Conservation (phyloP, 2,329 filamentous ascomycete species). For the Aspergillus pseudonomiae region DNA sequence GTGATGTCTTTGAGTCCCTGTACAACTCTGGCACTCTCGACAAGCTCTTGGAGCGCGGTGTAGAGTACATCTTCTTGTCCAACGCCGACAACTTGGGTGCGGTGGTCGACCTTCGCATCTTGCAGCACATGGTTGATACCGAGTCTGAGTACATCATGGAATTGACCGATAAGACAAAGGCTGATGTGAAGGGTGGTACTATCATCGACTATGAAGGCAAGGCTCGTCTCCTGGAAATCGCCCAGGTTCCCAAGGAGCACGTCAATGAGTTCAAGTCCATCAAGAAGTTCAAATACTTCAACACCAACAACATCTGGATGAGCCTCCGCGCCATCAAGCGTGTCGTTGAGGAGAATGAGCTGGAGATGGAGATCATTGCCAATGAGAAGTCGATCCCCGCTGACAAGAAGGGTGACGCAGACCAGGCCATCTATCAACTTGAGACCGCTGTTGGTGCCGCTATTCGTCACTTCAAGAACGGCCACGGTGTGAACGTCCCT, state of each 20-base stretch:
- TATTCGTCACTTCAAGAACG: slow-evolving; percentile 98
- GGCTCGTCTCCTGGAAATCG: slow-evolving; percentile 95
- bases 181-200: slow-evolving; percentile 99
- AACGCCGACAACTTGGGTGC: slow-evolving; percentile 99
- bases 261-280: slow-evolving; percentile 99
- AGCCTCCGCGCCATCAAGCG: slow-evolving; percentile 97
- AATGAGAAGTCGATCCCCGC: slow-evolving; percentile 98
- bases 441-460: slow-evolving; percentile 98
- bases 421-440: slow-evolving; percentile 95
- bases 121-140: slow-evolving; percentile 99
- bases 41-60: slow-evolving; percentile 90
- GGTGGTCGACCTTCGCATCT: slow-evolving; percentile 94
- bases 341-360: slow-evolving; percentile 96
- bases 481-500: slow-evolving; percentile 97
- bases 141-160: slow-evolving; percentile 99
- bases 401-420: slow-evolving; percentile 99
- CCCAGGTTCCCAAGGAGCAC: slow-evolving; percentile 99
- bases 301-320: slow-evolving; percentile 99
- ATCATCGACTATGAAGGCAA: slow-evolving; percentile 99
- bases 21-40: slow-evolving; percentile 99
- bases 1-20: slow-evolving; percentile 98
- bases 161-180: slow-evolving; percentile 99
- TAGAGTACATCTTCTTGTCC: slow-evolving; percentile 98
- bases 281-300: slow-evolving; percentile 99
- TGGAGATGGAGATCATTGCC: slow-evolving; percentile 99